phyloP scores from a whole-genome alignment of 192 early-diverging fungal genomes.

The Coemansia sp. region DNA sequence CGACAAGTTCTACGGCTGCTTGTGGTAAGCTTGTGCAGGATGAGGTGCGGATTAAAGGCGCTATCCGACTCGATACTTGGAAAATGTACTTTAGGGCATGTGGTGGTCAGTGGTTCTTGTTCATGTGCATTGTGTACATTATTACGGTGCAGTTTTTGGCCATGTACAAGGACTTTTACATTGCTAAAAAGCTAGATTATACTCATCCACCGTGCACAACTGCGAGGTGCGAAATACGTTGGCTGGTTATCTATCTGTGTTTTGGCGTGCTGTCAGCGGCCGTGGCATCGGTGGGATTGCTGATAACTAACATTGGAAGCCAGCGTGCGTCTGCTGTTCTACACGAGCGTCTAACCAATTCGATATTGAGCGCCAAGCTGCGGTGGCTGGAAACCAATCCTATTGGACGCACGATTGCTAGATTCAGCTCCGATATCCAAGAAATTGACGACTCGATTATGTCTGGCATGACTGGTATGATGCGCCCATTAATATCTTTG shows the following conservation, averaged over 20 bases:
- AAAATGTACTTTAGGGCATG: constrained; percentile 67
- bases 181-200: constrained; percentile 26
- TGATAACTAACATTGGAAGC: constrained; percentile 20
- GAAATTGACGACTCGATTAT: constrained; percentile 70
- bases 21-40: constrained; percentile 67
- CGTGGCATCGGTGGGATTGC: constrained; percentile 12
- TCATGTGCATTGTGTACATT: constrained; percentile 55
- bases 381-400: constrained; percentile 86
- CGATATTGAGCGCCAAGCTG: constrained; percentile 66
- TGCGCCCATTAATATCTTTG: constrained; percentile 56
- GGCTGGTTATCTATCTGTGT: constrained; percentile 25
- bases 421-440: constrained; percentile 81
- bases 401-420: constrained; percentile 74
- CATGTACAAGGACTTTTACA: constrained; percentile 60
- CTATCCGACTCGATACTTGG: constrained; percentile 72
- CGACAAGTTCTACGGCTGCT: constrained; percentile 13
- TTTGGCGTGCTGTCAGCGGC: constrained; percentile 22
- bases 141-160: constrained; percentile 48
- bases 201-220: constrained; percentile 7
- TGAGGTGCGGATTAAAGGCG: constrained; percentile 73
- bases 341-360: constrained; percentile 56
- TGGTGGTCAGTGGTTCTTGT: constrained; percentile 62
- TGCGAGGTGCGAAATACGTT: constrained; percentile 15
- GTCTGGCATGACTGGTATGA: constrained; percentile 56
- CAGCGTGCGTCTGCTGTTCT: constrained; percentile 52